Base-by-base conservation (phyloP, 2,329 filamentous ascomycete species). In the Epichloe gansuensis region DNA sequence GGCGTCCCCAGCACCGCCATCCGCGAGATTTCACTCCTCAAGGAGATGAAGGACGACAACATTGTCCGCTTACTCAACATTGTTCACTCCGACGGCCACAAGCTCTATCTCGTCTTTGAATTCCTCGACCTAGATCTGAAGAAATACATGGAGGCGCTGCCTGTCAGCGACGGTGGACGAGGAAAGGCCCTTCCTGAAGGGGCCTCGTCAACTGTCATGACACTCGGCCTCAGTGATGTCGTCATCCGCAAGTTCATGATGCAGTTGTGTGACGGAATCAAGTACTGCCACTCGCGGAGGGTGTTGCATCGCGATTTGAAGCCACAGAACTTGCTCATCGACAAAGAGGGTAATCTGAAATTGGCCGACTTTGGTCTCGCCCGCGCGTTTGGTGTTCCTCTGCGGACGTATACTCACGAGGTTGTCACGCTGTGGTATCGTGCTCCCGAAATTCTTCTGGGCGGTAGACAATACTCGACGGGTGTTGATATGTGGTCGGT, bases 401-500 rank as follows among this genome's bases (percentile, higher is more conserved):
- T 95, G 61, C 79, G 89, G 61, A 95, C 89, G 50, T 95, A 95
- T 69, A 95, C 90, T 48, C 89, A 95, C 70, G 89, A 95, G 77
- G 89, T 95, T 55, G 89, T 95, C 54, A 95, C 89, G 1, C 76
- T 95, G 53, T 95, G 89, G 89, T 95, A 95, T 67, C 85, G 90
- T 56, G 80, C 89, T 8, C 89, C 89, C 1, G 89, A 95, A 68
- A 94, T 95, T 68, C 77, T 95, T 21, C 81, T 95, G 2, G 89
- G 89, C 64, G 89, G 89, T 53, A 83, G 89, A 50, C 89, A 95
- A 67, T 95, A 95, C 72, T 93, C 87, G 13, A 95, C 89, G 13
- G 89, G 89, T 53, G 89, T 95, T 42, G 89, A 95, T 64, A 95
- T 95, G 87, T 95, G 89, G 89, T 93, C 87, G 35, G 84, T 90